Evolutionary conservation across 257 asterid species (phyloP).

Genomic region (Solanum gandarillasii): DNA sequence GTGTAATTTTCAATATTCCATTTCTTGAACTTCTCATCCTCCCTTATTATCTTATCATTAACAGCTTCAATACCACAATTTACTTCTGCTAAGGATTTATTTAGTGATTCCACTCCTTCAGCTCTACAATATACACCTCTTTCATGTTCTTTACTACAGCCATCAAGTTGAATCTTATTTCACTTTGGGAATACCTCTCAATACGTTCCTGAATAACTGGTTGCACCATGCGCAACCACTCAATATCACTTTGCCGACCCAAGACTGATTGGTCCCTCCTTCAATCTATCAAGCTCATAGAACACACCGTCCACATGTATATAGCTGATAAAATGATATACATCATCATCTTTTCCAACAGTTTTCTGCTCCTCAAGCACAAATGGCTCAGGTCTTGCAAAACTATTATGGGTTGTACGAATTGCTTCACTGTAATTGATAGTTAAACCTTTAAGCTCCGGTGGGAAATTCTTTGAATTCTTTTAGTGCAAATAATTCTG

Average conservation of each 20-base stretch:
- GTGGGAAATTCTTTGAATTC: slow-evolving; percentile 84
- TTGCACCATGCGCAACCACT: slow-evolving; percentile 71
- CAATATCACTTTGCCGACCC: slow-evolving; percentile 67
- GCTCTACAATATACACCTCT: slow-evolving; percentile 70
- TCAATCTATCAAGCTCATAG: slow-evolving; percentile 93
- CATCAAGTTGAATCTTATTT: slow-evolving; percentile 81
- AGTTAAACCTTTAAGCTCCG: slow-evolving; percentile 86
- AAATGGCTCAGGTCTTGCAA: slow-evolving; percentile 91
- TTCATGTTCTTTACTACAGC: slow-evolving; percentile 76
- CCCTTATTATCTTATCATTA: slow-evolving; percentile 81
- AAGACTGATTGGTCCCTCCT: slow-evolving; percentile 98
- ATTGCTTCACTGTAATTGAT: slow-evolving; percentile 88
- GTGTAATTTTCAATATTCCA: slow-evolving; percentile 91
- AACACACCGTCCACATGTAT: slow-evolving; percentile 81
- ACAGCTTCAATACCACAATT: slow-evolving; percentile 73
- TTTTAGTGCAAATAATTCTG: slow-evolving; percentile 62
- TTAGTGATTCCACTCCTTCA: slow-evolving; percentile 71
- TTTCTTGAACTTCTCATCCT: slow-evolving; percentile 97
- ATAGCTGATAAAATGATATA: slow-evolving; percentile 90
- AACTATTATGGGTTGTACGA: slow-evolving; percentile 83
- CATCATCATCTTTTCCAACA: slow-evolving; percentile 82
- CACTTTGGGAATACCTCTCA: slow-evolving; percentile 72
- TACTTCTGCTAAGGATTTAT: slow-evolving; percentile 46
- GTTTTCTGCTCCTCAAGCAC: slow-evolving; percentile 81
- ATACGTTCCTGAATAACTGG: slow-evolving; percentile 89